phyloP scores from a whole-genome alignment of 176 grass and related monocot species.

The Oryza meyeriana region DNA sequence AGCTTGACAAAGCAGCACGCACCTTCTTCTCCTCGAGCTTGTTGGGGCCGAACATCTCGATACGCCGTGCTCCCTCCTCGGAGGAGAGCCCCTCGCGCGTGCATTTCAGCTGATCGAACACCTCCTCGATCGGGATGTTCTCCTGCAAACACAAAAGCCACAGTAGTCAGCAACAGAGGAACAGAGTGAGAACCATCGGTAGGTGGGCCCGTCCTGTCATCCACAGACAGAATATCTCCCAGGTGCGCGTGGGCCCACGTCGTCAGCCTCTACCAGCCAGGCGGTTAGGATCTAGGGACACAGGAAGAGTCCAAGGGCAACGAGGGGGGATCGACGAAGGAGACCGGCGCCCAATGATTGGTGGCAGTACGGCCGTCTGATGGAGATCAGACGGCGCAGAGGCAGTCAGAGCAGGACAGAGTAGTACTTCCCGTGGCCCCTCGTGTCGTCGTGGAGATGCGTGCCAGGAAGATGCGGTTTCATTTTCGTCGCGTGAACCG shows the following conservation, averaged over 20 bases:
- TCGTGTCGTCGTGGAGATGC: constrained; percentile 21
- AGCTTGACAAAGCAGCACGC: not conserved
- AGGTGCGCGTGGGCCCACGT: not conserved
- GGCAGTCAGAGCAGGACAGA: not conserved
- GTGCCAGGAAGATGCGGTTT: not conserved
- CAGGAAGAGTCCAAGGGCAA: not conserved
- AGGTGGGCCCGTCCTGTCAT: not conserved
- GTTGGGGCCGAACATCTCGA: constrained; percentile 88
- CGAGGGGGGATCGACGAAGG: not conserved
- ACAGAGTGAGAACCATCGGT: not conserved
- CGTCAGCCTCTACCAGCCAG: constrained; percentile 6
- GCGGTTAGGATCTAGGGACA: not conserved
- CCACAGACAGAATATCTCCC: not conserved
- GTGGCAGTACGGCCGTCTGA: constrained; percentile 35
- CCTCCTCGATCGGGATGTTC: constrained; percentile 91
- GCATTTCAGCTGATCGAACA: constrained; percentile 99
- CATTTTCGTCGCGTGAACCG: constrained; percentile 20
- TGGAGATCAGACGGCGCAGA: constrained; percentile 34
- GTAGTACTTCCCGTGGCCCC: constrained; percentile 7
- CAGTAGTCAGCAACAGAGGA: not conserved
- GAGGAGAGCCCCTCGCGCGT: constrained; percentile 71
- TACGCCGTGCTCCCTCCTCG: constrained; percentile 59
- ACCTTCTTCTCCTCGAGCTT: constrained; percentile 99
- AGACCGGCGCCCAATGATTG: constrained; percentile 37
- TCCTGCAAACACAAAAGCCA: constrained; percentile 48